Evolutionary conservation across 164 flowering plant species (phyloP).

Genomic region (Liriodendron chinense): DNA sequence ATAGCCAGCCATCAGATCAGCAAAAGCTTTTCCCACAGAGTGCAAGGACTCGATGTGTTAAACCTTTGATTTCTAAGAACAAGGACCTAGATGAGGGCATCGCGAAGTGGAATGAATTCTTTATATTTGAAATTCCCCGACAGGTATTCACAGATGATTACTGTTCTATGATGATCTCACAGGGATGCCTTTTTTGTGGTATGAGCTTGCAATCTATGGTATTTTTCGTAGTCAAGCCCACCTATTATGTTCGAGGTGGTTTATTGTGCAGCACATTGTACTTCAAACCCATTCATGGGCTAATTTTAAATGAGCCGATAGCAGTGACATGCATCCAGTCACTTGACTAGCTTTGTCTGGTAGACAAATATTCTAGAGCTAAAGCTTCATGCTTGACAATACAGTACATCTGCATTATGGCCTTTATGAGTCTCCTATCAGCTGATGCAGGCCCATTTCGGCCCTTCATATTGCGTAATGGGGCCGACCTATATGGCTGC

Average conservation of each 20-base stretch:
- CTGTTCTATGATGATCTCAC: background rate
- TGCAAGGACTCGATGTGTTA: slow-evolving; percentile 92
- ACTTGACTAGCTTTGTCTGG: background rate
- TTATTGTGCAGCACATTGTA: background rate
- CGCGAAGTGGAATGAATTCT: slow-evolving; percentile 93
- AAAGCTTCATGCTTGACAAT: too few relatives aligned
- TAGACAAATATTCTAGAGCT: too few relatives aligned
- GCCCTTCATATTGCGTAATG: too few relatives aligned
- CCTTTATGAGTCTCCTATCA: too few relatives aligned
- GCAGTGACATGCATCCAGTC: background rate
- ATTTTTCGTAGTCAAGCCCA: background rate
- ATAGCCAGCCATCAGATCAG: slow-evolving; percentile 70
- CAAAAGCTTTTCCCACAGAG: slow-evolving; percentile 96
- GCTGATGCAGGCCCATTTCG: too few relatives aligned
- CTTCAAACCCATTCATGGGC: background rate
- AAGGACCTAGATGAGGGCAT: slow-evolving; percentile 40
- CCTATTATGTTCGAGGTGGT: background rate
- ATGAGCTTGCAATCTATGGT: background rate
- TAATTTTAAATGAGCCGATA: background rate
- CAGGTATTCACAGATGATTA: slow-evolving; percentile 46
- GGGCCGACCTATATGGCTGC: too few relatives aligned
- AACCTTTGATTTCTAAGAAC: slow-evolving; percentile 43
- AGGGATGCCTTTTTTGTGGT: background rate
- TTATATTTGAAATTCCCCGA: slow-evolving; percentile 88
- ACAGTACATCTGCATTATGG: too few relatives aligned